Percentiles rank a stretch among this genome's conserved stretches.
These are phyloP conservation scores for Papiliotrema laurentii DNA, from an alignment of 1,284 basidiomycete genomes.

Conservation along the genomic window DNA sequence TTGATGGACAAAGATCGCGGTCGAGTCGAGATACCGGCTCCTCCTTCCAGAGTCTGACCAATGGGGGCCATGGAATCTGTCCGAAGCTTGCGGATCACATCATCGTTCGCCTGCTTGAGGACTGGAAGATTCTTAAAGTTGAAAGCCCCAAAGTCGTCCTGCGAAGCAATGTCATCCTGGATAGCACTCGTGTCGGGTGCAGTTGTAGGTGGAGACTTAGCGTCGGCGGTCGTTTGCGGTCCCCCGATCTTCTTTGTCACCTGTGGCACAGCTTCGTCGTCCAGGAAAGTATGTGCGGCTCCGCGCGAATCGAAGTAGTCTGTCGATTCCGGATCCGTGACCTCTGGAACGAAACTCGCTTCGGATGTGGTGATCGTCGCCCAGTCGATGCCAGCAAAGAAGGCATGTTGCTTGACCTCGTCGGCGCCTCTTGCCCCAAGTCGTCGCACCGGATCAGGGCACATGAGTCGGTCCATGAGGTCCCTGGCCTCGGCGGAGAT, in stretches of 20 bases:
- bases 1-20: conserved; percentile 28
- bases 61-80: conserved; percentile 46
- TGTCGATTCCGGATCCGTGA: conserved; percentile 93
- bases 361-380: conserved; percentile 79
- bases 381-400: conserved; percentile 90
- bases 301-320: conserved; percentile 99
- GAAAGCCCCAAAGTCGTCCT: conserved; percentile 94
- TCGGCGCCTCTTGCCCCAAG: conserved; percentile 84
- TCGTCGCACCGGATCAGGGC: conserved; percentile 70
- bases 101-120: conserved; percentile 97
- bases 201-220: conserved; percentile 37
- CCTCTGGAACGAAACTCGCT: conserved; percentile 92
- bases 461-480: conserved; percentile 86
- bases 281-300: conserved; percentile 35
- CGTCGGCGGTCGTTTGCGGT: not conserved
- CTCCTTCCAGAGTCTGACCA: conserved; percentile 21
- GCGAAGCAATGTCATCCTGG: conserved; percentile 39
- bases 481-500: conserved; percentile 81
- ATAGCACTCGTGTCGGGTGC: conserved; percentile 46
- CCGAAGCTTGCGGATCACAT: conserved; percentile 86
- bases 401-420: conserved; percentile 90
- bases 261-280: conserved; percentile 66
- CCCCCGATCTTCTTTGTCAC: conserved; percentile 59
- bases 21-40: conserved; percentile 13
- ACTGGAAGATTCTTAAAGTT: conserved; percentile 97